Base-by-base conservation (phyloP, 192 early-diverging fungal genomes). In the Mortierella antarctica region DNA sequence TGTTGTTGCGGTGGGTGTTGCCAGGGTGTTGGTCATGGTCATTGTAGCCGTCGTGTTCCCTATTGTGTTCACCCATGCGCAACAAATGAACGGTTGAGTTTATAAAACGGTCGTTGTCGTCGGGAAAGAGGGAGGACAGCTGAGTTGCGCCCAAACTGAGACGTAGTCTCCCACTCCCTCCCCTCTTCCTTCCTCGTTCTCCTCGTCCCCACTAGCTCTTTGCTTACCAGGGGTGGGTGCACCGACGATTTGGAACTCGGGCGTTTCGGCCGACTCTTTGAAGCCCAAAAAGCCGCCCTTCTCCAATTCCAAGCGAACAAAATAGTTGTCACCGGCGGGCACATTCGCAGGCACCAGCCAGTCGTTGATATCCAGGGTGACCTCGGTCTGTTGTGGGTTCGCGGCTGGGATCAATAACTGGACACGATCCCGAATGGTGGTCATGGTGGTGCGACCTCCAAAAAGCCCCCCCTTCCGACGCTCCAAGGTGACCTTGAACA, bases 401-500 rank as follows among this genome's bases (percentile, higher is more conserved):
- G 52, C n/a, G 7, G 11, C 15, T 3, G 75, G 68, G 7, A 79
- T 44, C 7, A 71, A 6, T n/a, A 79, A n/a, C 42, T 71, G 75
- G 18, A 67, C 39, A 2, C 63, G 44, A 49, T 79, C 75, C 51
- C 49, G 45, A 23, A 79, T 71, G 1, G 69, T 71, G 3, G 63
- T 57, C 12, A 67, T 50, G 3, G 49, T 2, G 2, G 15, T 56
- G 39, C 42, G 18, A 4, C 54, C 39, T 18, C 50, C 45, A 45
- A 78, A 65, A 41, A 78, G 7, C 5, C 58, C 64, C 1, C 42
- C 7, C 6, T 46, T 18, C 4, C 20, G 2, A 2, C 48, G 5
- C 7, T 48, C 47, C 4, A 79, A 53, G 44, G 68, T 71, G 53
- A 79, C 57, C n/a, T 62, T 67, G 14, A 79, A 55, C 46, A 76